A percentile compares a stretch with the other conserved stretches of the same genome.
phyloP scores from a whole-genome alignment of 2,329 filamentous ascomycete species.

The Talaromyces sp. region DNA sequence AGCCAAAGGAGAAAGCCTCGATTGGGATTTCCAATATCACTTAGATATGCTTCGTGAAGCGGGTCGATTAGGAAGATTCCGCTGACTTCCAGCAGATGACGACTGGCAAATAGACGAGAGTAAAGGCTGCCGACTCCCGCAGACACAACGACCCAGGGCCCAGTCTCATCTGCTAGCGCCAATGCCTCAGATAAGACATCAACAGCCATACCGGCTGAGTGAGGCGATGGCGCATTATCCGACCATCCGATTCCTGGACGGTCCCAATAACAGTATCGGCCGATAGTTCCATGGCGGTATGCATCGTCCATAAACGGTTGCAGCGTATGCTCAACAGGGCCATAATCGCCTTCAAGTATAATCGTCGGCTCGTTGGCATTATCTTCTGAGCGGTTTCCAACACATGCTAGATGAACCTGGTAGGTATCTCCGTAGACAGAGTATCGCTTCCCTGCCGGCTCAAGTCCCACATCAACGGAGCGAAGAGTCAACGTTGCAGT shows the following conservation, averaged over 20 bases:
- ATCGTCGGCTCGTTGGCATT: conserved; percentile 70
- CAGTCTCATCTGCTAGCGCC: conserved; percentile 74
- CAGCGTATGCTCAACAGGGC: conserved; percentile 75
- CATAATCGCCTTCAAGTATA: conserved; percentile 80
- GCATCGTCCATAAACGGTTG: conserved; percentile 78
- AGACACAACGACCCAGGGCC: conserved; percentile 85
- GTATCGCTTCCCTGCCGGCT: conserved; percentile 73
- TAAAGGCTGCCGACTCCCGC: conserved; percentile 88
- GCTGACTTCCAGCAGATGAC: conserved; percentile 72
- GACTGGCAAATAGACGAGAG: conserved; percentile 84
- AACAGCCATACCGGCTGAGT: conserved; percentile 89
- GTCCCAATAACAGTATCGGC: conserved; percentile 92
- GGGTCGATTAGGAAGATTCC: conserved; percentile 86
- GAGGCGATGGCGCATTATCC: conserved; percentile 90
- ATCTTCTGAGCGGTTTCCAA: conserved; percentile 68
- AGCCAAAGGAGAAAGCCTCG: conserved; percentile 86
- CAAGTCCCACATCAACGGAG: conserved; percentile 74
- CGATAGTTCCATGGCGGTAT: conserved; percentile 77
- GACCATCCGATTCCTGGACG: conserved; percentile 86
- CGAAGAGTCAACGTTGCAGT: conserved; percentile 80
- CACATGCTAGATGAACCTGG: conserved; percentile 80
- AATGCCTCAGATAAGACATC: conserved; percentile 88
- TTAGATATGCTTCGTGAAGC: conserved; percentile 82
- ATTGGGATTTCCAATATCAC: conserved; percentile 63
- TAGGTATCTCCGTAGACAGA: conserved; percentile 85